Evolutionary conservation across 805 yeast species (phyloP), one percentile per base, ranked within the genome.

Genomic region (Saccharomycopsis olivae): DNA sequence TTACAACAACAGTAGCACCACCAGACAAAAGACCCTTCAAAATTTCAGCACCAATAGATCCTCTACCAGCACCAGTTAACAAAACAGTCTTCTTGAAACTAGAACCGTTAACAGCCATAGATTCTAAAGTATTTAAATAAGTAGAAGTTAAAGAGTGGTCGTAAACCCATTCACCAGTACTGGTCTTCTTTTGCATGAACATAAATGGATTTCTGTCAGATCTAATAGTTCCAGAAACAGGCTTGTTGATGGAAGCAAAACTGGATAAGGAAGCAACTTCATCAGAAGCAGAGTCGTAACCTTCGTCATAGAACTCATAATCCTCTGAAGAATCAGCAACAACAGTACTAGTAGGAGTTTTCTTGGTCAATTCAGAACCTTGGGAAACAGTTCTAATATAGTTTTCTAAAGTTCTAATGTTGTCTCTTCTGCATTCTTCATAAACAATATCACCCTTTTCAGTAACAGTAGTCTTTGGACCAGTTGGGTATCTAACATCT

Each of bases 21-120:
- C 98, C 98, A 56, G 89, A 78, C 41, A 92, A 69, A 58, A 92
- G 70, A 50, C 98, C 98, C 67, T 85, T 94, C 58, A 92, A 71
- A 51, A 92, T 75, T 64, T 92, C 96, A 47, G 96, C 96, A 67
- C 97, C 98, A 57, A 92, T 92, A 38, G 98, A 92, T 40, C 97
- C 98, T 36, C 85, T 88, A 70, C 98, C 98, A 38, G 97, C 97
- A 71, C 98, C 98, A 36, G 98, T 92, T 50, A 92, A 70, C 55
- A 92, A 73, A 38, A 88, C 96, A 51, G 78, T 78, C 64, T 87
- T 92, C 60, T 77, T 85, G 69, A 78, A 92, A 29, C 95, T 74
- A 42, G 87, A 73, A 67, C 98, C 98, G 53, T 88, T 92, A 49
- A 85, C 75, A 27, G 98, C 96, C 59, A 94, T 95, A 47, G 73